Percentiles rank a stretch among this genome's conserved stretches.
These are phyloP conservation scores for Sugiyamaella americana DNA, from an alignment of 805 yeast species.

Conservation along the genomic window DNA sequence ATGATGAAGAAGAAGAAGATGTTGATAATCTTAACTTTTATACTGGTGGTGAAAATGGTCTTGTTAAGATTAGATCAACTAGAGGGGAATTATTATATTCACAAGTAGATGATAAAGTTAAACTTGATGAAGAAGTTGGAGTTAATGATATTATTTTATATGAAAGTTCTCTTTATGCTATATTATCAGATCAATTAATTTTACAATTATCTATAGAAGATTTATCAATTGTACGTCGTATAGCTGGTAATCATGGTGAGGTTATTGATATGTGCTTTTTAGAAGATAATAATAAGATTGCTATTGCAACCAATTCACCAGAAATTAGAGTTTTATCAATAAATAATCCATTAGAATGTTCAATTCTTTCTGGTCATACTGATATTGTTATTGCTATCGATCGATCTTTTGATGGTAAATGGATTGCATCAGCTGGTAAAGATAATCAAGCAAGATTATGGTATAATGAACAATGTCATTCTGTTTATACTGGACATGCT, in stretches of 20 bases:
- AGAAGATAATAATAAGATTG: conserved; percentile 56
- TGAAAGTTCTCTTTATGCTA: conserved; percentile 38
- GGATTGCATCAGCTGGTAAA: conserved; percentile 91
- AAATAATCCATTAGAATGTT: conserved; percentile 51
- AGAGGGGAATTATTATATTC: conserved; percentile 23
- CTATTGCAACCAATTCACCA: conserved; percentile 92
- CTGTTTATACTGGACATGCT: conserved; percentile 78
- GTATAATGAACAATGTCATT: conserved; percentile 44
- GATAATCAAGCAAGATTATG: conserved; percentile 83
- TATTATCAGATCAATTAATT: conserved; percentile 81
- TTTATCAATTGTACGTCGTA: conserved; percentile 40
- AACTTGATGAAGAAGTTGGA: conserved; percentile 55
- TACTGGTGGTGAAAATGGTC: conserved; percentile 75
- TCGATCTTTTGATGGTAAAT: conserved; percentile 67
- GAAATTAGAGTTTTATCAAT: conserved; percentile 65
- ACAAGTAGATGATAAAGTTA: conserved; percentile 22
- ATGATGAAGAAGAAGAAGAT: conserved; percentile 22
- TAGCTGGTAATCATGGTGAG: conserved; percentile 94
- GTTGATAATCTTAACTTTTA: conserved; percentile 31
- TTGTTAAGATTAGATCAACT: conserved; percentile 18
- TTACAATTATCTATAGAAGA: conserved; percentile 43
- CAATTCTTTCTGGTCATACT: conserved; percentile 69
- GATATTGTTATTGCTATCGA: conserved; percentile 82
- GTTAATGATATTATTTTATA: conserved; percentile 50
- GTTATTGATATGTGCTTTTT: conserved; percentile 81